Base-by-base conservation (phyloP, 345 rosid genomes). In the Gynandropsis gynandra region DNA sequence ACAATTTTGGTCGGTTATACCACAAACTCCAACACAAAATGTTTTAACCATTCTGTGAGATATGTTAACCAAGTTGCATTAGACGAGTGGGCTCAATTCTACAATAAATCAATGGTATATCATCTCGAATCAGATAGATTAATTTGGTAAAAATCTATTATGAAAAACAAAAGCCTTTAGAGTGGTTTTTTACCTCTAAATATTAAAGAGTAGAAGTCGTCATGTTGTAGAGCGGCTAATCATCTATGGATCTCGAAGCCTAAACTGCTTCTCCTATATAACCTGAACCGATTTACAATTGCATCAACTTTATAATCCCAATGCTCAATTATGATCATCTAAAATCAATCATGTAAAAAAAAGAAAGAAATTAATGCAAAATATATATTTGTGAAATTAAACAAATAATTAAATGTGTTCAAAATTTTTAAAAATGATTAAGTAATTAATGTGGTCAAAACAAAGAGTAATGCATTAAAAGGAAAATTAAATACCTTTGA, bases 311-410 rank as follows among this genome's bases (percentile, higher is more conserved):
- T 73, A 36, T 74, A 78, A 49, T 65, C 80, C 4, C 74, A 66
- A 50, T 79, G 89, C 53, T 81, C 85, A 6, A 81, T 43, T 79
- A 83, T 64, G 3, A 72, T 78, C 10, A 82, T 74, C 85, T 79
- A 71, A 15, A 24, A 24, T 24, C 29, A 24, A 24, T 24, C 29
- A 24, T 24, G 29, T 24, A 2, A 24, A 24, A 24, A 24, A 2
- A 2, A 5, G 29, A 24, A 24, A 24, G 29, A 2, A 24, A 24
- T 24, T 24, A 24, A 24, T 24, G 29, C 5, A 24, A 2, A 5
- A 5, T 2, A 24, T 24, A 2, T 24, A 2, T 5, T 24, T 24
- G 29, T 24, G 2, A n/a, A n/a, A n/a, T n/a, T n/a, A n/a, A n/a
- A n/a, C n/a, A n/a, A n/a, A n/a, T n/a, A n/a, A n/a, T n/a, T n/a